These are phyloP conservation scores for Beauveria sp. DNA, from an alignment of 2,329 filamentous ascomycete species.

Conservation along the genomic window DNA sequence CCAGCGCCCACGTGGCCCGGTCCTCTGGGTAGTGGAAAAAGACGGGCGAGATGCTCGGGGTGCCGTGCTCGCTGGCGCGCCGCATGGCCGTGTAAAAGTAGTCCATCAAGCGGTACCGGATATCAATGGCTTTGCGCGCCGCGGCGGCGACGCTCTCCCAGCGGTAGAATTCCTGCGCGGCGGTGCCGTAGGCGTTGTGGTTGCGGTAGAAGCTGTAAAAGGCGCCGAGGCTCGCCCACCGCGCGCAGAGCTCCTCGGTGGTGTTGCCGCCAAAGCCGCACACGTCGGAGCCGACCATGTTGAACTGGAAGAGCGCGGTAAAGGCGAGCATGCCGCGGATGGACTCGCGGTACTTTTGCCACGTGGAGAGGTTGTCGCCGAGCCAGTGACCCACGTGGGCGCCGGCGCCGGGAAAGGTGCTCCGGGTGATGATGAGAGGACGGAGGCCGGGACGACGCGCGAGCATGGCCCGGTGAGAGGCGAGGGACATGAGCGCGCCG, in stretches of 20 bases:
- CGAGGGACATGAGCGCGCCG: constrained; percentile 67
- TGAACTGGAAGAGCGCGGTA: constrained; percentile 57
- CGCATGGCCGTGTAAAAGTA: constrained; percentile 68
- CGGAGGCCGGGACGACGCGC: constrained; percentile 54
- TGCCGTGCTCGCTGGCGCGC: constrained; percentile 51
- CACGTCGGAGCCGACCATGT: constrained; percentile 64
- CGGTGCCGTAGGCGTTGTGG: constrained; percentile 41
- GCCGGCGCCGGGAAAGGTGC: constrained; percentile 68
- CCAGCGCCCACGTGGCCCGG: constrained; percentile 30
- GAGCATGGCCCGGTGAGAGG: constrained; percentile 58
- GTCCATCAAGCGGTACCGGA: constrained; percentile 63
- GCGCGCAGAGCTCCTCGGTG: constrained; percentile 53
- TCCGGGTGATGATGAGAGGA: constrained; percentile 67
- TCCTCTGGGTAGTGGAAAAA: constrained; percentile 59
- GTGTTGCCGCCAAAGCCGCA: constrained; percentile 66
- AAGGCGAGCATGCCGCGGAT: constrained; percentile 55
- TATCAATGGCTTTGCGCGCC: constrained; percentile 58
- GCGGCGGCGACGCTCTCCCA: constrained; percentile 55
- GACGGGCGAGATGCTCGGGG: constrained; percentile 64
- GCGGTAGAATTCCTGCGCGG: constrained; percentile 57
- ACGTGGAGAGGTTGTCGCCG: constrained; percentile 37
- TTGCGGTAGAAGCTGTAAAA: constrained; percentile 64
- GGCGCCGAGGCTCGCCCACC: constrained; percentile 59
- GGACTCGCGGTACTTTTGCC: constrained; percentile 50
- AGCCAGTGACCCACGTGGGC: constrained; percentile 55